phyloP scores from a whole-genome alignment of 345 rosid species.

The Microcos paniculata region DNA sequence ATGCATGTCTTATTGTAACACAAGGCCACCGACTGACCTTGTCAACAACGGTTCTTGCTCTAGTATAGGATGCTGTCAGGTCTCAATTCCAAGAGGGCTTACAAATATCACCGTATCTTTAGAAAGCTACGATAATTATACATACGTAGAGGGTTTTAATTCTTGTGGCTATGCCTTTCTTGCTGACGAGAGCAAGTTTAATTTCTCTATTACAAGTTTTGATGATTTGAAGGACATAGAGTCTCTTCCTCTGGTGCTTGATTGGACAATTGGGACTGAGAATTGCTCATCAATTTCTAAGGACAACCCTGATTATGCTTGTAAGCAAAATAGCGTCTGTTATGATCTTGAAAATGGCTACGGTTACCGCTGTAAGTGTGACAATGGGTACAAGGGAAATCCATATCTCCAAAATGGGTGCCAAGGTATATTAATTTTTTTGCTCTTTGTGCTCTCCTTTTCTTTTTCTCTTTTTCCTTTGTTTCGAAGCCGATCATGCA shows the following conservation, averaged over 20 bases:
- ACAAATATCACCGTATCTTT: fast-evolving
- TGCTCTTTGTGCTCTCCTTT: too few species aligned
- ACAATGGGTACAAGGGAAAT: slow-evolving; percentile 17
- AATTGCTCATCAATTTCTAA: neutral
- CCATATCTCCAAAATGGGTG: slow-evolving; percentile 27
- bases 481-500: too few species aligned
- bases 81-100: slow-evolving; percentile 6
- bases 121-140: neutral
- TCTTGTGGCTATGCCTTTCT: slow-evolving; percentile 37
- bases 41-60: too few species aligned
- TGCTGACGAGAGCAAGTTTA: neutral
- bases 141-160: neutral
- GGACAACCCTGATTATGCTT: neutral
- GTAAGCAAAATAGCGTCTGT: slow-evolving; percentile 17
- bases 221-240: neutral
- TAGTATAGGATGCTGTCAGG: slow-evolving; percentile 12
- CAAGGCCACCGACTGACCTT: too few species aligned
- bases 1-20: too few species aligned
- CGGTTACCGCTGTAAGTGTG: slow-evolving; percentile 21
- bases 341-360: neutral
- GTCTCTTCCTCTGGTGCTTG: slow-evolving; percentile 21
- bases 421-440: slow-evolving; percentile 16
- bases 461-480: too few species aligned
- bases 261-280: slow-evolving; percentile 24
- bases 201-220: slow-evolving; percentile 20